Evolutionary conservation across 1,139 yeast genomes (phyloP), one percentile per base, ranked within the genome.

Genomic region (Geotrichum fermentans): DNA sequence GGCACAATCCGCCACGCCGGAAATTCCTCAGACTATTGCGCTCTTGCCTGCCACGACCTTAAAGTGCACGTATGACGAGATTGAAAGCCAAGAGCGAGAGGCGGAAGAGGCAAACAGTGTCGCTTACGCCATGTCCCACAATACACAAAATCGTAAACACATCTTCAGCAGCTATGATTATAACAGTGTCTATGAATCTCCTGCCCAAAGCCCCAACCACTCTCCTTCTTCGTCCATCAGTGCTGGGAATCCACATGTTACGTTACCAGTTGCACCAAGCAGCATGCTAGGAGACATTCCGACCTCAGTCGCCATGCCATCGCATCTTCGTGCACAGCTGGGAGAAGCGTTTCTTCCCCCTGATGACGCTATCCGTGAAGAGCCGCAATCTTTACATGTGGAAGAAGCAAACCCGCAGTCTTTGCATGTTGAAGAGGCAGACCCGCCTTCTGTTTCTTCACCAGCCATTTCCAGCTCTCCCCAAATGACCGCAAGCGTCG

Each of bases 31-130:
- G 45, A 83, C 86, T 3, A 88, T 88, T 56, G 87, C 85, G 40
- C 72, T 79, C 43, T 69, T 88, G 43, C 96, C 96, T 2, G 81
- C 96, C 1, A 87, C 96, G 0, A 79, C 88, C 0, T 73, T 88
- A 50, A 87, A 88, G 62, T 80, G 80, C 61, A 86, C 88, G 1
- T 79, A 87, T 6, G 89, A 84, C 55, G 88, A 80, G 56, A 74
- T 75, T 28, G 80, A 80, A 54, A 78, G 75, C 49, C 80, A 77
- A 43, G 78, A 75, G 47, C 73, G 75, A 54, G 78, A 77, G 17
- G 73, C 72, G 53, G 61, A 56, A 14, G 59, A 56, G 21, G 61
- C 61, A 33, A 59, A 57, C 44, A 57, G 62, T 17, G 65, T 61
- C 20, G 66, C 67, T 4, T 57, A 59, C 58, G 85, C 90, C 37